These are phyloP conservation scores for Kluyveromyces nonfermentans DNA, from an alignment of 805 yeast species.

Conservation along the genomic window DNA sequence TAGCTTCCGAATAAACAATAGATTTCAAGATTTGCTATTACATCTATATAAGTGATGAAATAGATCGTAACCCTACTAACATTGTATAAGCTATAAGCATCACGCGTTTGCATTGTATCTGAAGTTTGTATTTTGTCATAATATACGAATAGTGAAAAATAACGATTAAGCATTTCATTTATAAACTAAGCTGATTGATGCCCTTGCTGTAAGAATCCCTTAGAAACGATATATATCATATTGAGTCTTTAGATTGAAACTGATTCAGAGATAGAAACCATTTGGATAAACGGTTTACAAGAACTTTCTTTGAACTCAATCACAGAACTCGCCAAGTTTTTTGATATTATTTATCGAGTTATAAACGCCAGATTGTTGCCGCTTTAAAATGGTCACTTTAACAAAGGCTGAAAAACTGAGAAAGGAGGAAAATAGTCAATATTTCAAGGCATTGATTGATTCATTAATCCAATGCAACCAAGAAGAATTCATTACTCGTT, in stretches of 20 bases:
- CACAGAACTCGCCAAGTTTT: neutral
- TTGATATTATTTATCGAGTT: neutral
- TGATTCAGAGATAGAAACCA: neutral
- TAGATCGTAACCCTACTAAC: too few relatives aligned
- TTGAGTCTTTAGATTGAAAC: neutral
- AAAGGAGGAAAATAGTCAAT: conserved; percentile 23
- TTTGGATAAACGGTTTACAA: neutral
- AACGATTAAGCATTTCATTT: neutral
- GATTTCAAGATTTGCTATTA: neutral
- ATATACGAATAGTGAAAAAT: neutral
- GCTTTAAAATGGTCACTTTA: conserved; percentile 19
- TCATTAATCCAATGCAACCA: conserved; percentile 32
- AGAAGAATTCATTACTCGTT: conserved; percentile 32
- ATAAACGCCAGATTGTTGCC: neutral
- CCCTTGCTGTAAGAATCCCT: neutral
- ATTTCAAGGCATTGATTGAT: conserved; percentile 29
- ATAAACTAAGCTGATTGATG: neutral
- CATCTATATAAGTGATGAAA: neutral
- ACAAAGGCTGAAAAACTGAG: conserved; percentile 24
- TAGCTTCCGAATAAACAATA: too few relatives aligned
- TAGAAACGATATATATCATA: too few relatives aligned
- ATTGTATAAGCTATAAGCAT: too few relatives aligned
- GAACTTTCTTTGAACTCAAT: neutral
- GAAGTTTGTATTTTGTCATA: neutral
- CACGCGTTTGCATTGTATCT: neutral